Evolutionary conservation across 2,329 filamentous ascomycete species (phyloP).

Genomic region (Coniella vitis): DNA sequence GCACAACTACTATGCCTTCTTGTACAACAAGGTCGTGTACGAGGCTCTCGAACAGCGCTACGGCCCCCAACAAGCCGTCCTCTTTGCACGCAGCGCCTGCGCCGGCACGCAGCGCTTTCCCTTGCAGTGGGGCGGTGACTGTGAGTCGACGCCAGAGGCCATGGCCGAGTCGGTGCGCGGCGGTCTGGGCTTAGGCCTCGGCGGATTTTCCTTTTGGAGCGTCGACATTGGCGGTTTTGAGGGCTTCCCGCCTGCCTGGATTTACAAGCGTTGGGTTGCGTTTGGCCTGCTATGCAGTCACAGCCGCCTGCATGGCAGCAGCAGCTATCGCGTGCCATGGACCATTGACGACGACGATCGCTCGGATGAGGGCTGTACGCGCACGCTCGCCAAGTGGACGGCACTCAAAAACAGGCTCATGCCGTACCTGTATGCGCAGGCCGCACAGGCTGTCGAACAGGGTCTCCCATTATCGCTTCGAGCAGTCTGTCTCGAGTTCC

Average conservation of each 20-base stretch:
- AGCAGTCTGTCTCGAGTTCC: slow-evolving; percentile 64
- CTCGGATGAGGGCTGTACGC: slow-evolving; percentile 47
- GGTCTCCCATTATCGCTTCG: slow-evolving; percentile 41
- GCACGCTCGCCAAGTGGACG: slow-evolving; percentile 39
- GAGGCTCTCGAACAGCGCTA: slow-evolving; percentile 53
- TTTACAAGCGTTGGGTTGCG: slow-evolving; percentile 75
- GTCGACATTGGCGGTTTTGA: slow-evolving; percentile 46
- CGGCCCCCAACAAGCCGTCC: slow-evolving; percentile 48
- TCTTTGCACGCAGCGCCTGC: slow-evolving; percentile 60
- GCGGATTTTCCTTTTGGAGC: slow-evolving; percentile 25
- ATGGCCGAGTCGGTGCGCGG: slow-evolving; percentile 54
- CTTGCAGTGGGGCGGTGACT: slow-evolving; percentile 68
- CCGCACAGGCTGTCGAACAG: slow-evolving; percentile 19
- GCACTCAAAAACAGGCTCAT: slow-evolving; percentile 45
- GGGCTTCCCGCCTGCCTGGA: slow-evolving; percentile 56
- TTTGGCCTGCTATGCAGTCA: slow-evolving; percentile 66
- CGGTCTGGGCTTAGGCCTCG: slow-evolving; percentile 23
- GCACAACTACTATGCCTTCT: slow-evolving; percentile 72
- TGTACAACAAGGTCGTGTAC: slow-evolving; percentile 66
- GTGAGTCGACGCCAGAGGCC: slow-evolving; percentile 65
- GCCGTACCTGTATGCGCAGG: slow-evolving; percentile 45
- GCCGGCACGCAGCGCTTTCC: slow-evolving; percentile 65
- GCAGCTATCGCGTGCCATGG: slow-evolving; percentile 70
- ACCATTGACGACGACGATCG: slow-evolving; percentile 59
- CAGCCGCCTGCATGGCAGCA: slow-evolving; percentile 62